Base-by-base conservation (phyloP, 257 asterid genomes). In the Plantago major region DNA sequence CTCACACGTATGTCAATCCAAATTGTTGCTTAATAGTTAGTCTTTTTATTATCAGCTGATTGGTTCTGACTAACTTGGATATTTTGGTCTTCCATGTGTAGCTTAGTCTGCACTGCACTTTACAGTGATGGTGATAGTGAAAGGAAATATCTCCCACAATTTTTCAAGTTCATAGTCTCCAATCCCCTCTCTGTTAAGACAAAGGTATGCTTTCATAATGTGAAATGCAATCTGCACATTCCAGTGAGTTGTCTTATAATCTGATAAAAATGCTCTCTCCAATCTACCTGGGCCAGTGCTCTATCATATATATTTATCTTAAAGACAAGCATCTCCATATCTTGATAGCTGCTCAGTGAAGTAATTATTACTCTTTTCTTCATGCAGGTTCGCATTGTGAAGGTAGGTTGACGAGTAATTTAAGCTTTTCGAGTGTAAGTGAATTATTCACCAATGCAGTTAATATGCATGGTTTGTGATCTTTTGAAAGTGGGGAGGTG, bases 101-200 rank as follows among this genome's bases (percentile, higher is more conserved):
- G 99, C 74, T 79, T 92, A 95, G 96, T 89, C 54, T 92, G 99
- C 73, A 86, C 99, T 28, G 99, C 99, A 58, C 96, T 89, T 65
- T 92, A 92, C 75, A 78, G 73, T 65, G 99, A 89, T 72, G 94
- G 86, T 3, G 97, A 84, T 19, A 78, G 76, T 55, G 99, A 92
- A 74, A 84, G 97, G 74, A 92, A 92, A 80, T 92, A 92, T 77
- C 95, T 92, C 72, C 99, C 99, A 14, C 99, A 89, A 79, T 92
- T 84, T 79, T 92, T 89, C 88, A 92, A 92, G 75, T 92, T 92
- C 67, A 82, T 83, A 60, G 99, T 92, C 67, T 83, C 97, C 18
- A 92, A 92, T 79, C 99, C 97, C 54, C 90, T 92, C 69, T 89
- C 99, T 46, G 99, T 92, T 66, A 84, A 94, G 79, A 92, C 99